Evolutionary conservation across 2,329 filamentous ascomycete genomes (phyloP).

Genomic region (Fusarium pilosicola): DNA sequence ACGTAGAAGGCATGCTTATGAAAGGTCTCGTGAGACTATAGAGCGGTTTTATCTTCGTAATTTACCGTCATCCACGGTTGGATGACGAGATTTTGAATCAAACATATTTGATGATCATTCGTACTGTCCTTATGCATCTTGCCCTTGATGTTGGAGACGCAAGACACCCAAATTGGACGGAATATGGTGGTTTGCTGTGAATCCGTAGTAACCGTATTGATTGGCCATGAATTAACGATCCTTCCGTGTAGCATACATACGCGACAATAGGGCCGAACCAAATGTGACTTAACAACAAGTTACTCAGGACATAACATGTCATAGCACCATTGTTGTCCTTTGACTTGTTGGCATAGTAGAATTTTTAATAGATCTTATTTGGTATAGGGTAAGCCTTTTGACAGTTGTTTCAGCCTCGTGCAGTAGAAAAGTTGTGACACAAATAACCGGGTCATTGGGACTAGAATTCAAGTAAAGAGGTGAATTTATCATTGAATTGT

Average conservation of each 20-base stretch:
- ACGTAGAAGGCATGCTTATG: slow-evolving; percentile 32
- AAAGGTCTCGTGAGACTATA: slow-evolving; percentile 28
- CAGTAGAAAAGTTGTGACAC: neutral
- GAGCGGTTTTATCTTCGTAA: slow-evolving; percentile 36
- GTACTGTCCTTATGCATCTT: neutral
- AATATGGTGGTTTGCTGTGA: neutral
- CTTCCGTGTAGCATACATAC: accelerated
- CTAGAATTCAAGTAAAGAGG: neutral
- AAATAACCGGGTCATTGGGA: too few relatives aligned
- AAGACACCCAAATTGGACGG: neutral
- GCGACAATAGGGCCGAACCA: accelerated
- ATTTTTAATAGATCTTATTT: accelerated
- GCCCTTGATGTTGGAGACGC: neutral
- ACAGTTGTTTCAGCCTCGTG: neutral
- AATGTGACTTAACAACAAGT: neutral
- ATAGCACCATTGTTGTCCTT: too few relatives aligned
- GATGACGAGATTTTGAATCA: slow-evolving; percentile 37
- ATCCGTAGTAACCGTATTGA: accelerated
- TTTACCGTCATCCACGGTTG: slow-evolving; percentile 24
- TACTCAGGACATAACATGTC: too few relatives aligned
- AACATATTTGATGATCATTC: slow-evolving; percentile 4
- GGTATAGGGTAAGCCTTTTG: neutral
- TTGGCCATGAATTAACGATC: too few relatives aligned
- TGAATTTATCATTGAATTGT: accelerated
- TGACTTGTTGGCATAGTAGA: neutral